Conservation (phyloP, 345 rosid genomes). For the Citrus medica region DNA sequence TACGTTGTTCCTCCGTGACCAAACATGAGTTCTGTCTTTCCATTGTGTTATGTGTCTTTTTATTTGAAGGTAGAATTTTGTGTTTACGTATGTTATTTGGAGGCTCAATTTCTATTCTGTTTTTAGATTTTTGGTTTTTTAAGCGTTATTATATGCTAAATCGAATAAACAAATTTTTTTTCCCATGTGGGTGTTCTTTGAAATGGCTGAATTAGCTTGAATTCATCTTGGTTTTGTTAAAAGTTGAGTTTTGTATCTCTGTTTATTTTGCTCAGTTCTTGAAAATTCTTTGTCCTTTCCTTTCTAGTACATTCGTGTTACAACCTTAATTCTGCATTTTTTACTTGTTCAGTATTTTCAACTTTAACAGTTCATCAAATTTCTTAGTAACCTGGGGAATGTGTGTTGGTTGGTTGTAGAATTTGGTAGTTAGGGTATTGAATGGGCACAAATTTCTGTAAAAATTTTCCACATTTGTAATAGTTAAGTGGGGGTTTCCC, state of each 20-base stretch:
- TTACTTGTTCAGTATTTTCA: not conserved
- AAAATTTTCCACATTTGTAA: not conserved
- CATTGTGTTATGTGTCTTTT: not conserved
- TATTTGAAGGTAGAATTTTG: not conserved
- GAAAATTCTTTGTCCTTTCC: not conserved
- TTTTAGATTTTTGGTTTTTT: not conserved
- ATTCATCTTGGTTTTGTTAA: not conserved
- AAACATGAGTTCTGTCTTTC: not conserved
- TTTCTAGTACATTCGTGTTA: not conserved
- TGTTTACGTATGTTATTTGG: not conserved
- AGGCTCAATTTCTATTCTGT: not conserved
- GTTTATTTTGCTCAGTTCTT: not conserved
- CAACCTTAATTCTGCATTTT: conserved; percentile 1
- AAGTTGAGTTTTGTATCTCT: not conserved
- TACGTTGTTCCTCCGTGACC: not conserved
- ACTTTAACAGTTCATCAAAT: not conserved
- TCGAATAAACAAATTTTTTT: conserved; percentile 1
- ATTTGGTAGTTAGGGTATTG: conserved; percentile 3
- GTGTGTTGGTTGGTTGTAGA: not conserved
- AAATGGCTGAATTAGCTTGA: conserved; percentile 12
- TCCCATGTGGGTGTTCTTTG: not conserved
- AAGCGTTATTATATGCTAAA: conserved; percentile 5
- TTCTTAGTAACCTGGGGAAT: conserved; percentile 1
- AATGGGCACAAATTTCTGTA: not conserved
- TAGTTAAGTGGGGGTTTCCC: not conserved